phyloP scores from a whole-genome alignment of 2,329 filamentous ascomycete species.

The Neofusicoccum sp. region DNA sequence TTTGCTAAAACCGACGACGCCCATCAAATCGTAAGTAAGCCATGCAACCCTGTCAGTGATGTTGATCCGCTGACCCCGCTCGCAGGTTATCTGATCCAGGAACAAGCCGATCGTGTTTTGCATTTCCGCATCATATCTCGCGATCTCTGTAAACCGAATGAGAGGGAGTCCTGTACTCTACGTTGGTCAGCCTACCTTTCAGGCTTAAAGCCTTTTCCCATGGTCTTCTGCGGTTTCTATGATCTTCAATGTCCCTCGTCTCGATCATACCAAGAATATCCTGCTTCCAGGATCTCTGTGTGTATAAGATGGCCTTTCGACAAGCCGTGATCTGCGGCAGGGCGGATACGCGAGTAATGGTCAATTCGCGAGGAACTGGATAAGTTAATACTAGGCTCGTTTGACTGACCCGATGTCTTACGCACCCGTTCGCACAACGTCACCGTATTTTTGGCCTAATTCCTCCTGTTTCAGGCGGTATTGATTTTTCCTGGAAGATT shows the following conservation, averaged over 20 bases:
- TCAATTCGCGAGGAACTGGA: constrained; percentile 8
- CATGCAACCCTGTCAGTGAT: constrained; percentile 31
- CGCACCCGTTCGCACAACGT: background rate
- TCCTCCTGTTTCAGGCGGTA: background rate
- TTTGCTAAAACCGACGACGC: constrained; percentile 50
- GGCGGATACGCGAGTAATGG: constrained; percentile 1
- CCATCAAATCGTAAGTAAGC: constrained; percentile 57
- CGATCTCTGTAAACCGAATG: background rate
- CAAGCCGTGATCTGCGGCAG: background rate
- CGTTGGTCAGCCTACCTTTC: background rate
- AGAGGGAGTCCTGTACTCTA: background rate
- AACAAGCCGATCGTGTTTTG: background rate
- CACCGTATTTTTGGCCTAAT: background rate
- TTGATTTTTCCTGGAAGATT: constrained; percentile 2
- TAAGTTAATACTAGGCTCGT: background rate
- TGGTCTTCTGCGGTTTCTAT: background rate
- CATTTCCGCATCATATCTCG: background rate
- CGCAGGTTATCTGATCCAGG: background rate
- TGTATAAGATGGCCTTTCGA: background rate
- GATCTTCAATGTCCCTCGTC: background rate
- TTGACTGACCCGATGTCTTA: too few relatives aligned
- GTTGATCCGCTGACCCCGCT: constrained; percentile 4
- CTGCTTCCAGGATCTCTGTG: background rate
- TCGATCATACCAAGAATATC: background rate
- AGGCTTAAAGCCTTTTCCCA: background rate